Conservation (phyloP, 176 grass and related monocot genomes). For the Microstegium vimineum region DNA sequence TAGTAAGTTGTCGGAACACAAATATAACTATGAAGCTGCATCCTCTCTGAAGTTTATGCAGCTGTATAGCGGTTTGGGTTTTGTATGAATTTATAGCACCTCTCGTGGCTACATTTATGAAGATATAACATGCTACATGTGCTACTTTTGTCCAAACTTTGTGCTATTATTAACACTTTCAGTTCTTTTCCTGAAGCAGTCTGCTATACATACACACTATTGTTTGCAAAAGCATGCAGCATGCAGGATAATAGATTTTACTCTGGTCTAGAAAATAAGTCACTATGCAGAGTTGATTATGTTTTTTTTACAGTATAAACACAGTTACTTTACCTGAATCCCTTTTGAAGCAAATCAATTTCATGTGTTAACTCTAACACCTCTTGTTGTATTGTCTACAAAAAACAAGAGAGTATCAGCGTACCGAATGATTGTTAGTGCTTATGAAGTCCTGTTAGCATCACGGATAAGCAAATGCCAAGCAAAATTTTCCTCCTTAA, state of each 20-base stretch:
- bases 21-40: background rate
- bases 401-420: background rate
- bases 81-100: background rate
- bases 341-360: conserved; percentile 71
- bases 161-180: background rate
- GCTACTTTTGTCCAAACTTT: background rate
- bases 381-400: conserved; percentile 57
- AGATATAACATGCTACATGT: background rate
- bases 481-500: background rate
- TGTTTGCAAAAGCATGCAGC: background rate
- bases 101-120: background rate
- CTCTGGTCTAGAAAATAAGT: background rate
- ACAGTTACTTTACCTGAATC: conserved; percentile 54
- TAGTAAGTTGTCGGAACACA: background rate
- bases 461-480: background rate
- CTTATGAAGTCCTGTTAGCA: background rate
- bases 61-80: background rate
- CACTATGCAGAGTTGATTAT: background rate
- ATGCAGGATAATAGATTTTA: background rate
- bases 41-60: background rate
- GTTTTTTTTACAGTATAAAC: background rate
- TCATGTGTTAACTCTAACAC: conserved; percentile 51
- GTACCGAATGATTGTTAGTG: background rate
- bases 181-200: background rate
- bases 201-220: background rate